Evolutionary conservation across 768 basidiomycete species (phyloP).

Genomic region (Mycena sanguinolenta): DNA sequence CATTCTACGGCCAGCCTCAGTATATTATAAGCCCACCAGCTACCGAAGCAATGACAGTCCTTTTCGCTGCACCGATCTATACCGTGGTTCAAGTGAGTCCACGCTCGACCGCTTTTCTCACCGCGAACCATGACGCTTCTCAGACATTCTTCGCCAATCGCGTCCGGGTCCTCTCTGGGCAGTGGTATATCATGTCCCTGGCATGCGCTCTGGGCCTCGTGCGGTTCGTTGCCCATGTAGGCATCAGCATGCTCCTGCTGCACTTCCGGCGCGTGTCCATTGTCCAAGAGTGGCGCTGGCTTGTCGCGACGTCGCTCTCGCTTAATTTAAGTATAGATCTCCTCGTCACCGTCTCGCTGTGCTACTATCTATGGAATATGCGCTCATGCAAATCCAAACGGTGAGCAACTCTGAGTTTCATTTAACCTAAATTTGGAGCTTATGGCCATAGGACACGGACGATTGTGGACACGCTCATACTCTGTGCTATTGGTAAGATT

Average conservation of each 20-base stretch:
- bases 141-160: constrained; percentile 26
- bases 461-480: neutral
- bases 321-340: constrained; percentile 11
- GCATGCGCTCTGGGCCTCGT: neutral
- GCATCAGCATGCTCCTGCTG: neutral
- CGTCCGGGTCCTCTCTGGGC: constrained; percentile 8
- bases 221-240: constrained; percentile 5
- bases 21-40: constrained; percentile 1
- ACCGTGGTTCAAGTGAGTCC: constrained; percentile 16
- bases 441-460: neutral
- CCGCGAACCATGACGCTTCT: too few relatives aligned
- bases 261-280: neutral
- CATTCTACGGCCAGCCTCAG: constrained; percentile 14
- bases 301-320: constrained; percentile 10
- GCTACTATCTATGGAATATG: constrained; percentile 13
- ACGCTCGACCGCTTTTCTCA: neutral
- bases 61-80: constrained; percentile 21
- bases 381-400: neutral
- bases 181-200: constrained; percentile 9
- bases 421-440: neutral
- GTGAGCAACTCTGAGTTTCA: neutral
- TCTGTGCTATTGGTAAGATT: neutral
- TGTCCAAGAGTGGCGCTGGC: constrained; percentile 21
- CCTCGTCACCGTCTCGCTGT: constrained; percentile 9
- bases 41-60: constrained; percentile 11